phyloP scores from a whole-genome alignment of 805 yeast species.

The Lipomyces kockii region DNA sequence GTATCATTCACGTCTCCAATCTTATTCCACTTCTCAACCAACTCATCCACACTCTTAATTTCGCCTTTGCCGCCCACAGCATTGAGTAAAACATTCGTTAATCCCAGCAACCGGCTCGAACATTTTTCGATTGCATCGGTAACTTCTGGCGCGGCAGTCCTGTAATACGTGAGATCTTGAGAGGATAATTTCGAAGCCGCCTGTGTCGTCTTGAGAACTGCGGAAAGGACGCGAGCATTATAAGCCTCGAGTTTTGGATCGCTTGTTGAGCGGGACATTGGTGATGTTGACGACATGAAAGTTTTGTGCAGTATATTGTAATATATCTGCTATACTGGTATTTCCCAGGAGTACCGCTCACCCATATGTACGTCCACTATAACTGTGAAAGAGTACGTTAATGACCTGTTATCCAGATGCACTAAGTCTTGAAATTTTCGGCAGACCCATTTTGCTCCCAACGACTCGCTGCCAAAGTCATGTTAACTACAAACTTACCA shows the following conservation, averaged over 20 bases:
- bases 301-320: neutral
- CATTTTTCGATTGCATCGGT: constrained; percentile 49
- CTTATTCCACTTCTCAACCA: constrained; percentile 62
- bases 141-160: constrained; percentile 60
- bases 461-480: neutral
- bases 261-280: neutral
- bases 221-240: constrained; percentile 9
- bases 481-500: too few species aligned
- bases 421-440: neutral
- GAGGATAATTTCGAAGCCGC: constrained; percentile 45
- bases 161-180: constrained; percentile 78
- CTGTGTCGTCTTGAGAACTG: constrained; percentile 27
- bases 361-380: neutral
- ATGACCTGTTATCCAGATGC: neutral
- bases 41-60: constrained; percentile 50
- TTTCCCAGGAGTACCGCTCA: neutral
- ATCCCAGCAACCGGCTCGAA: constrained; percentile 50
- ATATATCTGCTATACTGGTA: neutral
- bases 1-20: constrained; percentile 68
- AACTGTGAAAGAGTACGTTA: neutral
- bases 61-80: constrained; percentile 10
- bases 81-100: constrained; percentile 54
- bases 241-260: constrained; percentile 1
- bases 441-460: neutral
- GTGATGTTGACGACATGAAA: neutral